Conservation (phyloP, 495 filamentous ascomycete species). For the Cetradonia linearis region DNA sequence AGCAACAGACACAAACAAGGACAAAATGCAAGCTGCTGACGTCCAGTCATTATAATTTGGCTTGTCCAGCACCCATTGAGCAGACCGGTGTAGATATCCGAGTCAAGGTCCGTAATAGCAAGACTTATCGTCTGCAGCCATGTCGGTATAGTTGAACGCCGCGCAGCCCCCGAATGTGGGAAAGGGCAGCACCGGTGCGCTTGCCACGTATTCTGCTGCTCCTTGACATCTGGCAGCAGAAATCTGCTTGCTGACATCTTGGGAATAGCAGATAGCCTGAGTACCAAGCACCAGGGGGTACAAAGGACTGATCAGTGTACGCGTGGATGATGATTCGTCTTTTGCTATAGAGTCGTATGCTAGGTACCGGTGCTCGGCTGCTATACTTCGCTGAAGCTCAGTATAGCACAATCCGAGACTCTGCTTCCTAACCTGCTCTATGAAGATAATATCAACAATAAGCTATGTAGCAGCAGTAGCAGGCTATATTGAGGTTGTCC, state of each 20-base stretch:
- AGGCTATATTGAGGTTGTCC: constrained; percentile 9
- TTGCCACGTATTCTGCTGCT: background rate
- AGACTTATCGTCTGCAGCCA: background rate
- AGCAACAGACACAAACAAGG: background rate
- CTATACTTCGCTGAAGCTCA: constrained; percentile 21
- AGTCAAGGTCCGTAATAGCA: background rate
- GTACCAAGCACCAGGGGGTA: constrained; percentile 17
- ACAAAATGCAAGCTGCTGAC: background rate
- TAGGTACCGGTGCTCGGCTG: constrained; percentile 35
- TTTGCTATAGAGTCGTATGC: constrained; percentile 39
- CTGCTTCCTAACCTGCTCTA: constrained; percentile 51
- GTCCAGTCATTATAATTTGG: background rate
- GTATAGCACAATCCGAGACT: constrained; percentile 31
- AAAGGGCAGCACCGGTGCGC: background rate
- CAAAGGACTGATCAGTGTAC: constrained; percentile 21
- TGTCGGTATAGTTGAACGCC: background rate
- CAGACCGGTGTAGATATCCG: background rate
- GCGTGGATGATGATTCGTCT: constrained; percentile 26
- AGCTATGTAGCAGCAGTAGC: constrained; percentile 52
- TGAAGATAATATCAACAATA: constrained; percentile 56
- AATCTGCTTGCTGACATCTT: constrained; percentile 12
- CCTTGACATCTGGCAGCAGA: constrained; percentile 7
- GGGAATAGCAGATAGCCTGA: constrained; percentile 15
- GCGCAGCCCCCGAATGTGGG: background rate
- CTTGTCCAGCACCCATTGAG: background rate